phyloP scores from a whole-genome alignment of 2,329 filamentous ascomycete species.

The Fusarium sp. region DNA sequence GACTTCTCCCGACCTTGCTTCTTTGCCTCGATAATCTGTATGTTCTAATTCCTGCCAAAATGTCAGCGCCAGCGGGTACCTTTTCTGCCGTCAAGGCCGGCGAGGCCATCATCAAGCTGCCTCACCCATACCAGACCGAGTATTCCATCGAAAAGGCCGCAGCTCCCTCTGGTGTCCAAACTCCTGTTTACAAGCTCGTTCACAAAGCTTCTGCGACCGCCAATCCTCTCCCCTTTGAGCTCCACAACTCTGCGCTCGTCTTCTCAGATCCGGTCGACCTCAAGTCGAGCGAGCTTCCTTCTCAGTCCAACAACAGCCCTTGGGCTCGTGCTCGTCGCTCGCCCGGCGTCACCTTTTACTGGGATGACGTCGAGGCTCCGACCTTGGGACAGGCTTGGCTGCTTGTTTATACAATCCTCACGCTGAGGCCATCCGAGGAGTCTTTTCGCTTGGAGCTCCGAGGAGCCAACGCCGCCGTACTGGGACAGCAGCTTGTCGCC shows the following conservation, averaged over 20 bases:
- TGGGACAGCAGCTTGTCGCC: conserved; percentile 57
- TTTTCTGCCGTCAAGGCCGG: conserved; percentile 43
- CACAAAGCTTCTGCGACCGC: conserved; percentile 45
- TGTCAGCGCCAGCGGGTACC: conserved; percentile 32
- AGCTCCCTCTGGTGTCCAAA: conserved; percentile 31
- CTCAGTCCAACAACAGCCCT: conserved; percentile 65
- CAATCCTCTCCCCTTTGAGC: conserved; percentile 46
- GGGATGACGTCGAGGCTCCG: conserved; percentile 57
- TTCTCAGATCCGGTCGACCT: conserved; percentile 61
- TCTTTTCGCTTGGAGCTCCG: conserved; percentile 60
- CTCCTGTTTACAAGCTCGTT: conserved; percentile 52
- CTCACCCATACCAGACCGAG: conserved; percentile 62
- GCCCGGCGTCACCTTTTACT: conserved; percentile 59
- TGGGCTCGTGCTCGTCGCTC: conserved; percentile 69
- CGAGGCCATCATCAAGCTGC: conserved; percentile 60
- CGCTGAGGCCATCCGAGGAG: conserved; percentile 61
- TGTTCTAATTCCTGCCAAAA: conserved; percentile 9
- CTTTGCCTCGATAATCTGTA: background rate
- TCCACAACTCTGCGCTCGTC: conserved; percentile 53
- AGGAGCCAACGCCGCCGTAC: conserved; percentile 52
- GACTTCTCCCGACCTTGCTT: background rate
- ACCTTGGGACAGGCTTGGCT: conserved; percentile 66
- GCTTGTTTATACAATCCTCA: conserved; percentile 65
- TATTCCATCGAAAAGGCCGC: conserved; percentile 55
- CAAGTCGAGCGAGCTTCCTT: conserved; percentile 62